phyloP scores from a whole-genome alignment of 768 basidiomycete genomes.

The Kwoniella europaea region DNA sequence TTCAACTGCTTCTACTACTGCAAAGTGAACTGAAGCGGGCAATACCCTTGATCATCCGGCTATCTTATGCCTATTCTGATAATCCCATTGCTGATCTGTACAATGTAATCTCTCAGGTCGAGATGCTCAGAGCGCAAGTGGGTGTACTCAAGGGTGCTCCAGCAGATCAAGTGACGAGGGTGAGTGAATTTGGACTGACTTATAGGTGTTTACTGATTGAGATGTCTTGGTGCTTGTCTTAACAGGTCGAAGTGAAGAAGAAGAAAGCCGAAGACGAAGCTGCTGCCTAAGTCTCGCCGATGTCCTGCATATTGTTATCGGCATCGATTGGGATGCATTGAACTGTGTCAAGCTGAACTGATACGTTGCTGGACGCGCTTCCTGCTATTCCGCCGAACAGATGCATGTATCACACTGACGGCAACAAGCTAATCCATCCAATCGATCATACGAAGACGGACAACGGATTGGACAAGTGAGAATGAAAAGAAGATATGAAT shows the following conservation, averaged over 20 bases:
- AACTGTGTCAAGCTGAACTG: too few relatives aligned
- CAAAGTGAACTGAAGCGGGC: too few relatives aligned
- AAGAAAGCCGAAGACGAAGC: conserved; percentile 47
- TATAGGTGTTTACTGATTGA: too few relatives aligned
- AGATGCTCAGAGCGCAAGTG: conserved; percentile 54
- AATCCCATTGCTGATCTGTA: not conserved
- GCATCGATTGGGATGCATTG: too few relatives aligned
- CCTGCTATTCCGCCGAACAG: not conserved
- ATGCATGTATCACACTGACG: not conserved
- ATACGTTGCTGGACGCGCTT: too few relatives aligned
- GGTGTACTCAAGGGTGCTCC: conserved; percentile 56
- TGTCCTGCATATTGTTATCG: too few relatives aligned
- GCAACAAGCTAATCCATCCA: not conserved
- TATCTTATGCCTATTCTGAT: not conserved
- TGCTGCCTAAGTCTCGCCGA: conserved; percentile 1
- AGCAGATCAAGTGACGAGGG: conserved; percentile 56
- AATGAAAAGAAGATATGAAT: too few relatives aligned
- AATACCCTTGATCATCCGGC: too few relatives aligned
- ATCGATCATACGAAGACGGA: not conserved
- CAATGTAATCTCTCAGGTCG: conserved; percentile 33
- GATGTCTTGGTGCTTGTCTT: not conserved
- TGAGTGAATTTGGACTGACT: conserved; percentile 14
- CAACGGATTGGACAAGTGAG: not conserved
- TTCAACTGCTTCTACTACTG: too few relatives aligned
- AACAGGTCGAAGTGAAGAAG: conserved; percentile 52